Evolutionary conservation across 2,329 filamentous ascomycete species (phyloP).

Genomic region (Macrophomina pseudophaseolina): DNA sequence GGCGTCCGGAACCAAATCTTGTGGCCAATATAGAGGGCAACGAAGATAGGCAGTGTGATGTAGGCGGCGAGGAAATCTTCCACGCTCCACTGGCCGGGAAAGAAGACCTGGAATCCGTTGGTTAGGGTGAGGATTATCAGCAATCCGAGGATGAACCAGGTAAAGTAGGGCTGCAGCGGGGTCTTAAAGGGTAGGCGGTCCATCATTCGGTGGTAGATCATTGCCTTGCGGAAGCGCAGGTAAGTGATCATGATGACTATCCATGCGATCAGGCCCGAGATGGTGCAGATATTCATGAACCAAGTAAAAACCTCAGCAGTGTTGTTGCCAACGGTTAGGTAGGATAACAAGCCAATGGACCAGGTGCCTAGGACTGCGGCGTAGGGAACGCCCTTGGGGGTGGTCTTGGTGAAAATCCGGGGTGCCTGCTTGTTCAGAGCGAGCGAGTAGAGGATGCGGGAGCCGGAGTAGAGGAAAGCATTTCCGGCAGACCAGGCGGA

Average conservation of each 20-base stretch:
- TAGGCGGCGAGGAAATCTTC: slow-evolving; percentile 6
- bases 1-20: slow-evolving; percentile 38
- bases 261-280: slow-evolving; percentile 61
- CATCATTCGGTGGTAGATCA: slow-evolving; percentile 52
- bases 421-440: slow-evolving; percentile 35
- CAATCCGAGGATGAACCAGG: background rate
- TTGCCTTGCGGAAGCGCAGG: slow-evolving; percentile 58
- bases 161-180: background rate
- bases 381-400: slow-evolving; percentile 69
- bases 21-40: slow-evolving; percentile 42
- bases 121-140: background rate
- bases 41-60: slow-evolving; percentile 43
- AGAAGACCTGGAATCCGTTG: slow-evolving; percentile 11
- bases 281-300: slow-evolving; percentile 72
- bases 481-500: slow-evolving; percentile 37
- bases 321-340: slow-evolving; percentile 54
- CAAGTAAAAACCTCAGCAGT: slow-evolving; percentile 63
- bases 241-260: slow-evolving; percentile 61
- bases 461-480: slow-evolving; percentile 36
- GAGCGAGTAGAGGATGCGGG: slow-evolving; percentile 35
- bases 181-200: background rate
- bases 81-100: background rate
- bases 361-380: slow-evolving; percentile 66
- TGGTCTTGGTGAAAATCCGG: slow-evolving; percentile 47
- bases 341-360: slow-evolving; percentile 47